Evolutionary conservation across 495 filamentous ascomycete species (phyloP).

Genomic region (Melanomma pulvis-pyrius): DNA sequence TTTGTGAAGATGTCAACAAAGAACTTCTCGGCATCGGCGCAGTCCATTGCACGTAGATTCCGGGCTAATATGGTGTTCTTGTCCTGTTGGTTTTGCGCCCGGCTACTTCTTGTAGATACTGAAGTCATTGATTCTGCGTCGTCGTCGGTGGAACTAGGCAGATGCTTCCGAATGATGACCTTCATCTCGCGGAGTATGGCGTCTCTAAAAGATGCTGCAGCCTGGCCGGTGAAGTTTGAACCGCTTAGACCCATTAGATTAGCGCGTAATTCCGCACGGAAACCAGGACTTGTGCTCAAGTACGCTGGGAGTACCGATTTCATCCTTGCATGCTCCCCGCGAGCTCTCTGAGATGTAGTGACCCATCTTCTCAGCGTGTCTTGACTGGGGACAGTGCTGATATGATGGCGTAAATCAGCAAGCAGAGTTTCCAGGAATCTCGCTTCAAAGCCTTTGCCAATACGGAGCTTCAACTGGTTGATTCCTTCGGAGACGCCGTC

Average conservation of each 20-base stretch:
- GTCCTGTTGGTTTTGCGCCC: constrained; percentile 76
- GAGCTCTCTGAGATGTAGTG: constrained; percentile 60
- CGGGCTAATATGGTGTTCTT: constrained; percentile 88
- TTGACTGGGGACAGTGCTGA: constrained; percentile 69
- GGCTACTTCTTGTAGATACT: constrained; percentile 74
- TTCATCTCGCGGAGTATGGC: constrained; percentile 85
- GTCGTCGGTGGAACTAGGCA: constrained; percentile 91
- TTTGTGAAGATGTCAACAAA: constrained; percentile 80
- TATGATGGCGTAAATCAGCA: constrained; percentile 77
- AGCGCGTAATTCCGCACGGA: constrained; percentile 67
- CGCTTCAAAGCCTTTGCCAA: constrained; percentile 84
- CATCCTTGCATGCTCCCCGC: constrained; percentile 67
- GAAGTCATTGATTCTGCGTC: constrained; percentile 91
- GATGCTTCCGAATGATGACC: constrained; percentile 76
- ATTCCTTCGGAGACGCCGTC: constrained; percentile 79
- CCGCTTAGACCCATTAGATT: constrained; percentile 77
- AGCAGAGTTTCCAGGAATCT: constrained; percentile 79
- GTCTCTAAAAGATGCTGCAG: constrained; percentile 84
- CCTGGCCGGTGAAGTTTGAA: constrained; percentile 74
- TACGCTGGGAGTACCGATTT: constrained; percentile 73
- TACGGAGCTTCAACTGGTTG: constrained; percentile 69
- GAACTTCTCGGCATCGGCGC: constrained; percentile 83
- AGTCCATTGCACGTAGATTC: constrained; percentile 82
- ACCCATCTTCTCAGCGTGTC: constrained; percentile 81
- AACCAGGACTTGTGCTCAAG: constrained; percentile 64